Percentiles rank a stretch among this genome's conserved stretches.
These are phyloP conservation scores for Tephrocybe sp. DNA, from an alignment of 768 basidiomycete species.

Conservation along the genomic window DNA sequence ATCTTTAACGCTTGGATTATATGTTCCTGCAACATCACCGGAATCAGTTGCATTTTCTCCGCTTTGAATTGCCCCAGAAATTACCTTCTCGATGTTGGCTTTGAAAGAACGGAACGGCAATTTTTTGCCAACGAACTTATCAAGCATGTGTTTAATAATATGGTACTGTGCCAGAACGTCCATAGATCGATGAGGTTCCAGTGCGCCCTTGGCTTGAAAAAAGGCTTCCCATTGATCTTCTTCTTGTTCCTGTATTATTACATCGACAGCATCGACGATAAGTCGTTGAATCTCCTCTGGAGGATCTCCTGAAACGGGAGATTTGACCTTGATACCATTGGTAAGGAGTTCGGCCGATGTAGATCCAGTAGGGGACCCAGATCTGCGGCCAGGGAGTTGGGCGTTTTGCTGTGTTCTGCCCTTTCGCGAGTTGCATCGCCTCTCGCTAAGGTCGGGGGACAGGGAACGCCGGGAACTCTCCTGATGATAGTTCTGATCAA, in stretches of 20 bases:
- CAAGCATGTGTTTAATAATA: conserved; percentile 49
- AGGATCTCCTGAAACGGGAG: conserved; percentile 31
- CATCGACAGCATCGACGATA: conserved; percentile 42
- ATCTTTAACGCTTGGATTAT: conserved; percentile 51
- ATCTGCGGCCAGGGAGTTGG: not conserved
- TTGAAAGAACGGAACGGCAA: conserved; percentile 37
- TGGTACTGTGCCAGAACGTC: conserved; percentile 48
- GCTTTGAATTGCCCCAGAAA: not conserved
- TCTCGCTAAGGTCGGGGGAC: conserved; percentile 4
- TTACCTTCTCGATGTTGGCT: conserved; percentile 47
- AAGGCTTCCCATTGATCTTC: conserved; percentile 46
- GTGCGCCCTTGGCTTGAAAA: conserved; percentile 38
- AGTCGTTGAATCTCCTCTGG: conserved; percentile 38
- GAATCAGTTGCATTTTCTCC: not conserved
- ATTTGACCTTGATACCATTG: conserved; percentile 20
- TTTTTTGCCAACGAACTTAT: conserved; percentile 39
- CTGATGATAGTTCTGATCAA: conserved; percentile 3
- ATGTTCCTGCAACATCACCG: conserved; percentile 43
- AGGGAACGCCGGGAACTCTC: not conserved
- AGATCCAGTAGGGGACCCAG: conserved; percentile 3
- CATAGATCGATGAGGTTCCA: conserved; percentile 32
- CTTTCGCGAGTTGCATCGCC: not conserved
- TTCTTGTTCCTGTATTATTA: conserved; percentile 40
- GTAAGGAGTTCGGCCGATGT: not conserved
- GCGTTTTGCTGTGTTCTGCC: conserved; percentile 1